Evolutionary conservation across 352 stramenopile species (phyloP).

Genomic region (Phytophthora rubi): DNA sequence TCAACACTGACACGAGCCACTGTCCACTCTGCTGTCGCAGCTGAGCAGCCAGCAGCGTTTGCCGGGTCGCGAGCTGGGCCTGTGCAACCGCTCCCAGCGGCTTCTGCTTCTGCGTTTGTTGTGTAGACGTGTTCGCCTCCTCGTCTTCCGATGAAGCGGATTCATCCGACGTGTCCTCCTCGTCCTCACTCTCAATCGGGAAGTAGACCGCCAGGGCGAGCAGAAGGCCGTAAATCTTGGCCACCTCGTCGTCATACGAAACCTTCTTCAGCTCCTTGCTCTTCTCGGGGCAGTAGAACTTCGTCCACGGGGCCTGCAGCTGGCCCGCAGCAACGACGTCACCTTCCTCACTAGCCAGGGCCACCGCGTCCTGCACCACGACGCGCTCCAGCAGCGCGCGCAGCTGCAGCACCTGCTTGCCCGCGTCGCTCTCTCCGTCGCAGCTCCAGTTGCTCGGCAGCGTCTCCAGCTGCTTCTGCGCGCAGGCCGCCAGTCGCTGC

Average conservation of each 20-base stretch:
- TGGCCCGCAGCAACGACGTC: neutral
- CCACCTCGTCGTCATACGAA: conserved; percentile 50
- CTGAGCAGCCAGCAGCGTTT: conserved; percentile 50
- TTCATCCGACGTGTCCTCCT: conserved; percentile 49
- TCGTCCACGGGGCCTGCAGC: conserved; percentile 48
- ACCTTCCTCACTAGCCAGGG: conserved; percentile 7
- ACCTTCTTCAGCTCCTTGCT: conserved; percentile 38
- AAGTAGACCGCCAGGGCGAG: conserved; percentile 60
- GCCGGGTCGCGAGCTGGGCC: conserved; percentile 43
- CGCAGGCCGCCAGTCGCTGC: conserved; percentile 32
- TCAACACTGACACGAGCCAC: conserved; percentile 57
- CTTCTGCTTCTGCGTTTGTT: conserved; percentile 16
- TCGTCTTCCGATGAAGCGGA: conserved; percentile 44
- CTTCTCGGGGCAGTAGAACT: conserved; percentile 58
- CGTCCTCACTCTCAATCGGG: conserved; percentile 47
- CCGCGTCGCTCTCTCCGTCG: conserved; percentile 10
- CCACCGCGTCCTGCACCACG: conserved; percentile 43
- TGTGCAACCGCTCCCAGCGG: conserved; percentile 38
- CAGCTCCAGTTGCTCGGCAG: conserved; percentile 49
- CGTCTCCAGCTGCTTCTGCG: conserved; percentile 23
- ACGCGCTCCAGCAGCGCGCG: conserved; percentile 52
- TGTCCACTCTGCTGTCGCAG: conserved; percentile 42
- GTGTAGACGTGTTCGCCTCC: conserved; percentile 17
- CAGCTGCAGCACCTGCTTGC: conserved; percentile 45
- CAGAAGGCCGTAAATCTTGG: conserved; percentile 55